Base-by-base conservation (phyloP, 2,329 filamentous ascomycete species). In the Knufia petricola region DNA sequence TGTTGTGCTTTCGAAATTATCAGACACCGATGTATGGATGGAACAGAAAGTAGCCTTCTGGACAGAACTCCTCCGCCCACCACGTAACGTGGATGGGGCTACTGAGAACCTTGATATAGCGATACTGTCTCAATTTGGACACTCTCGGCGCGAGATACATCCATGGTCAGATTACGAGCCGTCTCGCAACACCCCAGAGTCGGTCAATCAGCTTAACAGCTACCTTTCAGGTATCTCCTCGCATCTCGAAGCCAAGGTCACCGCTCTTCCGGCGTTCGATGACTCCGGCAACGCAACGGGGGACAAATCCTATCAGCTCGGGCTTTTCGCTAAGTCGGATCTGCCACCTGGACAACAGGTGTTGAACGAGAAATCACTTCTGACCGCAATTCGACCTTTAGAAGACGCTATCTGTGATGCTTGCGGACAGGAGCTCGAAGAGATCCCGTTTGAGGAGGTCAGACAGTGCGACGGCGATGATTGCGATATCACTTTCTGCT, bases 371-470 rank as follows among this genome's bases (percentile, higher is more conserved):
- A 85, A 84, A 52, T 92, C 88, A 7, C 76, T 95, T 6, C 71
- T 98, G 34, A 95, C 89, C 1, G 89, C 87, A 39, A 92, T 90
- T 58, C 92, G 92, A 62, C 81, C 87, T 24, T 76, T 92, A 10
- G 87, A 94, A 62, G 88, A 94, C 53, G 75, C 84, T 3, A 76
- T 90, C 24, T 96, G 90, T 65, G 90, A 96, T 65, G 88, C 88
- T 12, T 96, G 90, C 64, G 87, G 87, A 77, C 6, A 78, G 79
- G 20, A 74, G 94, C 4, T 85, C 85, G 0, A 73, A 75, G 0
- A 68, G 85, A 30, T 66, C 60, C 8, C 51, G 54, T 62, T 67
- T 2, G 81, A 78, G 57, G 66, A 71, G 31, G 48, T 52, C 19
- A 39, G 48, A 28, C 49, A 54, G 28, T 59, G 57, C 37, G 20